Evolutionary conservation across 225 moss, liverwort and hornwort species (phyloP).

Genomic region (Antitrichia curtipendula): DNA sequence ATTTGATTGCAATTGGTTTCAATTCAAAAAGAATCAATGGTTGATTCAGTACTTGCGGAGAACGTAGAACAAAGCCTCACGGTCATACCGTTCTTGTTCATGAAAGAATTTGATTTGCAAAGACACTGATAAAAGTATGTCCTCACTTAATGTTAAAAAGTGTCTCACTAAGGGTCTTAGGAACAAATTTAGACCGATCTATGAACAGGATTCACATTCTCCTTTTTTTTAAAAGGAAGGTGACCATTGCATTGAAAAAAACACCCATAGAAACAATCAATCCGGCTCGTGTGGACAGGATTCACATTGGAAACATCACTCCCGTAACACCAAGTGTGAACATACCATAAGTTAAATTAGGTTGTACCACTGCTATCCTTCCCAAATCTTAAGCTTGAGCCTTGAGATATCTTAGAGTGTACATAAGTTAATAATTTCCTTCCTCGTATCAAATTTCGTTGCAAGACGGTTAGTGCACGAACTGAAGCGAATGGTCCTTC

Average conservation of each 20-base stretch:
- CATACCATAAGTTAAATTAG: too few relatives aligned
- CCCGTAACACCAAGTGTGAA: too few relatives aligned
- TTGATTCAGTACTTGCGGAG: fast-evolving
- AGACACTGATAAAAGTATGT: too few relatives aligned
- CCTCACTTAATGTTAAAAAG: too few relatives aligned
- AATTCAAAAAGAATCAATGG: fast-evolving
- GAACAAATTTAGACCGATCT: too few relatives aligned
- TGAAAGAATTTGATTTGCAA: neutral
- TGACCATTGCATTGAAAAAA: too few relatives aligned
- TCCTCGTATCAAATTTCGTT: neutral
- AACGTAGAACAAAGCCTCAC: neutral
- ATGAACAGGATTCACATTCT: too few relatives aligned
- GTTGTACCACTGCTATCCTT: neutral
- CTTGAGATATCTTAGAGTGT: neutral
- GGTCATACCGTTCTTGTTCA: neutral
- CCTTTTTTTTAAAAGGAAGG: too few relatives aligned
- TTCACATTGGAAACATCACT: too few relatives aligned
- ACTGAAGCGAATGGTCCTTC: neutral
- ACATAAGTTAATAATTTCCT: neutral
- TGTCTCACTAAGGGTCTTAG: too few relatives aligned
- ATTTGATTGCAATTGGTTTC: neutral
- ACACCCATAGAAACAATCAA: too few relatives aligned
- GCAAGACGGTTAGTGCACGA: neutral
- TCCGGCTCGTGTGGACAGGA: too few relatives aligned
- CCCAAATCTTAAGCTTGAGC: neutral